A percentile compares a stretch with the other conserved stretches of the same genome.
Conservation (phyloP, 495 filamentous ascomycete species). For the Tuber umbilicatum region DNA sequence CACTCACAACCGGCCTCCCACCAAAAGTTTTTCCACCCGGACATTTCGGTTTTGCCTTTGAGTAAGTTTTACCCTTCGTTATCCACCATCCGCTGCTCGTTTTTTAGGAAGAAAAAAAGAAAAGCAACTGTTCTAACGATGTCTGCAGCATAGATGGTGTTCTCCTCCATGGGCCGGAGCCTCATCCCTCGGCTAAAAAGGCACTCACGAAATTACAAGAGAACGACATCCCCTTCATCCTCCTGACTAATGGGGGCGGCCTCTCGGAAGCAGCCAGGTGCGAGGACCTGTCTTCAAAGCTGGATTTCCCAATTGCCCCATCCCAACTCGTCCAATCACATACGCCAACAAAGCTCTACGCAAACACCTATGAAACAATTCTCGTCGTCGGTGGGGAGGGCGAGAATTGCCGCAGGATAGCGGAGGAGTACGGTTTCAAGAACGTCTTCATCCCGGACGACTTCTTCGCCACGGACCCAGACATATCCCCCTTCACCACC, state of each 20-base stretch:
- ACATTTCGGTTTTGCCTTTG: conserved; percentile 74
- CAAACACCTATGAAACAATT: conserved; percentile 34
- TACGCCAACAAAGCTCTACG: conserved; percentile 61
- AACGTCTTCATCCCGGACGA: conserved; percentile 81
- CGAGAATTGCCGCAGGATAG: conserved; percentile 67
- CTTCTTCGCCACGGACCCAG: conserved; percentile 64
- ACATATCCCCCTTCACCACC: conserved; percentile 48
- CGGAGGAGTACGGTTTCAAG: conserved; percentile 75
- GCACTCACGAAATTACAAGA: conserved; percentile 65
- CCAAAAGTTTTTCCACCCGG: not conserved
- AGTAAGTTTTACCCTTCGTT: conserved; percentile 51
- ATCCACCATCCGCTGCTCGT: not conserved
- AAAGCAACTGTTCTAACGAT: conserved; percentile 1
- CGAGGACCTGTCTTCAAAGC: conserved; percentile 57
- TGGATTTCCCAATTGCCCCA: conserved; percentile 53
- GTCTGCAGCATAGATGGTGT: conserved; percentile 81
- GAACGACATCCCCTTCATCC: conserved; percentile 69
- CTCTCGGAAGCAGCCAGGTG: conserved; percentile 67
- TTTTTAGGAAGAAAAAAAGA: not conserved
- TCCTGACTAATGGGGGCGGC: conserved; percentile 85
- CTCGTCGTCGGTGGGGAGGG: conserved; percentile 64
- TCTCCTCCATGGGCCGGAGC: conserved; percentile 72
- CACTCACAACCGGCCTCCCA: not conserved
- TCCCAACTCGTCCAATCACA: conserved; percentile 77
- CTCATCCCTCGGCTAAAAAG: conserved; percentile 72